Evolutionary conservation across 1,284 basidiomycete genomes (phyloP).

Genomic region (Cutaneotrichosporon sp.): DNA sequence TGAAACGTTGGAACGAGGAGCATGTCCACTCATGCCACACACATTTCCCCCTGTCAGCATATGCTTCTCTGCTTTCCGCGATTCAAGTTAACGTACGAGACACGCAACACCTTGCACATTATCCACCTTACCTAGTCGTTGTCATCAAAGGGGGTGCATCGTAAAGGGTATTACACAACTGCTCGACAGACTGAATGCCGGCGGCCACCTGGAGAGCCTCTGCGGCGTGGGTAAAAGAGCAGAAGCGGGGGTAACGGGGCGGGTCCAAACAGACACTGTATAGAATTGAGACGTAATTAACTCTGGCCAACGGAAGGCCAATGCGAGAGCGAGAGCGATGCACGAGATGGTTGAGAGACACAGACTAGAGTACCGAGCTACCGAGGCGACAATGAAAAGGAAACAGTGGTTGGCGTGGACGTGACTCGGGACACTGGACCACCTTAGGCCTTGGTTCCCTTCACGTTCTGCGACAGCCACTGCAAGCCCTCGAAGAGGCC

Average conservation of each 20-base stretch:
- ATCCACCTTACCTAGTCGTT: no score
- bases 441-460: conserved; percentile 51
- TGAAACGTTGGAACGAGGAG: no score
- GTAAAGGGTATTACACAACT: conserved; percentile 8
- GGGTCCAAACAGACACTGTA: neutral
- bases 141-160: conserved; percentile 8
- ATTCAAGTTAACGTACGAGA: no score
- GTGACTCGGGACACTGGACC: neutral
- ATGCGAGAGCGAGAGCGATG: conserved; percentile 1
- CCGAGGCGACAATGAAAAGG: neutral
- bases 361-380: neutral
- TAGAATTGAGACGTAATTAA: neutral
- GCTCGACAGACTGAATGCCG: neutral
- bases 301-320: neutral
- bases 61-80: no score
- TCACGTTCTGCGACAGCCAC: conserved; percentile 94
- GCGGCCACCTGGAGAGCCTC: neutral
- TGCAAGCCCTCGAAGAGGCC: conserved; percentile 92
- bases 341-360: conserved; percentile 4
- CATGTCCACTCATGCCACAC: no score
- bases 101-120: no score
- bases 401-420: neutral
- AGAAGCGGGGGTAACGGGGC: neutral
- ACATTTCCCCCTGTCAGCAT: no score
- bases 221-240: conserved; percentile 7